Percentiles rank a stretch among this genome's conserved stretches.
phyloP scores from a whole-genome alignment of 2,329 filamentous ascomycete genomes.

The Botrytis cinerea region DNA sequence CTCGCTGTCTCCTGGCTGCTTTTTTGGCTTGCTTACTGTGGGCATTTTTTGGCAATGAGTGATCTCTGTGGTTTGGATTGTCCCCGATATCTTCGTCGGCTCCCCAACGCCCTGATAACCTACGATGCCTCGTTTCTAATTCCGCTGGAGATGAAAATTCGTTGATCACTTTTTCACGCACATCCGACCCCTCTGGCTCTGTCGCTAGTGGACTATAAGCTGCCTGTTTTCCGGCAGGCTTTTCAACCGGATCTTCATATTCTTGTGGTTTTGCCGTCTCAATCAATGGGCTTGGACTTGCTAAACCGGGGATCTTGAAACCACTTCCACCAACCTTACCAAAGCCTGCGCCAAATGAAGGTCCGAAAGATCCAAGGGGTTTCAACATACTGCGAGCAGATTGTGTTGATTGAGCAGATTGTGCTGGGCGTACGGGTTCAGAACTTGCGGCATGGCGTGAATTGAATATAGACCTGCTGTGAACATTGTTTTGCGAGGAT shows the following conservation, averaged over 20 bases:
- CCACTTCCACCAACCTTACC: neutral
- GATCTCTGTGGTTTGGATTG: slow-evolving; percentile 14
- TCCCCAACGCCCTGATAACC: slow-evolving; percentile 21
- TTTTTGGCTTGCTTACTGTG: slow-evolving; percentile 37
- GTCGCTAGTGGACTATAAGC: neutral
- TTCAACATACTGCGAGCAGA: neutral
- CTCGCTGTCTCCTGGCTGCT: slow-evolving; percentile 37
- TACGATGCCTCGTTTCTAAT: slow-evolving; percentile 2
- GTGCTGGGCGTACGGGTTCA: neutral
- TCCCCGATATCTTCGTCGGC: slow-evolving; percentile 3
- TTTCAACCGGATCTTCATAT: neutral
- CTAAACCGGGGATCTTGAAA: slow-evolving; percentile 7
- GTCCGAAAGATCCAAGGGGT: slow-evolving; percentile 1
- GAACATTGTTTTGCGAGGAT: neutral
- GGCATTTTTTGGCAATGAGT: slow-evolving; percentile 25
- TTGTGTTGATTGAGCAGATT: neutral
- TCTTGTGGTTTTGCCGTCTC: neutral
- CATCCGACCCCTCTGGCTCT: neutral
- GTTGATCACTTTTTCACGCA: neutral
- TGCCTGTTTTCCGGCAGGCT: neutral
- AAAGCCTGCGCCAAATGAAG: neutral
- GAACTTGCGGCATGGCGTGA: neutral
- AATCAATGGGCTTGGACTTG: slow-evolving; percentile 1
- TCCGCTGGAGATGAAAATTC: neutral
- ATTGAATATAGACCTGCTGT: neutral